Percentiles rank a stretch among this genome's conserved stretches.
Conservation (phyloP, 169 alveolate species). For the Plasmodium fragile region DNA sequence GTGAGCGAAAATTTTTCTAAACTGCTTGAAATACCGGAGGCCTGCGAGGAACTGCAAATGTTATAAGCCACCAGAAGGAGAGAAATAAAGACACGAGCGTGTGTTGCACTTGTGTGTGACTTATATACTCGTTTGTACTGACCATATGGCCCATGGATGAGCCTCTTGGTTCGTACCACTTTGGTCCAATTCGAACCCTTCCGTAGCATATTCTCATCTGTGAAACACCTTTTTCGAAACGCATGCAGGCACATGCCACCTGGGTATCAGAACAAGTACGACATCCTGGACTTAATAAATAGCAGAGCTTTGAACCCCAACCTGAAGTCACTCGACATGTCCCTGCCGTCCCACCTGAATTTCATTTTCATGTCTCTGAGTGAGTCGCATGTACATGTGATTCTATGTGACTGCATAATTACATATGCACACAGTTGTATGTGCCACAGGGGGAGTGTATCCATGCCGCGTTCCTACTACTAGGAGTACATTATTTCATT, state of each 20-base stretch:
- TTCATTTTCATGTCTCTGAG: slow-evolving; percentile 61
- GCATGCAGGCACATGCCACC: slow-evolving; percentile 59
- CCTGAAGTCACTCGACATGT: slow-evolving; percentile 49
- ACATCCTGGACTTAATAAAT: slow-evolving; percentile 46
- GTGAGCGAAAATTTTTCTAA: slow-evolving; percentile 37
- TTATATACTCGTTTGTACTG: not conserved
- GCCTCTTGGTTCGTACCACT: not conserved
- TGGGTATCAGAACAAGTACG: slow-evolving; percentile 66
- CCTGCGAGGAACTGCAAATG: slow-evolving; percentile 66
- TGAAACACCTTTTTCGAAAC: not conserved
- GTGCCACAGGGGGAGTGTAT: not conserved
- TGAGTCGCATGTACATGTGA: not conserved
- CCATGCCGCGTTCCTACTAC: not conserved
- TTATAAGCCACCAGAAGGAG: not conserved
- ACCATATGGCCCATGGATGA: not conserved
- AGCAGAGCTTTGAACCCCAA: slow-evolving; percentile 39
- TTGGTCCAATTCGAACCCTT: not conserved
- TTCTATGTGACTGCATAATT: not conserved
- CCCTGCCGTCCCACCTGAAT: slow-evolving; percentile 52
- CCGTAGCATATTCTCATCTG: not conserved
- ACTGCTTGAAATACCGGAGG: slow-evolving; percentile 65
- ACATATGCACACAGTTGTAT: not conserved
- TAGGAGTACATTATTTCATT: not conserved
- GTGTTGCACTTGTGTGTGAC: not conserved
- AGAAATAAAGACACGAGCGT: not conserved